Base-by-base conservation (phyloP, 495 filamentous ascomycete genomes). In the Lasiosphaeria ovina region DNA sequence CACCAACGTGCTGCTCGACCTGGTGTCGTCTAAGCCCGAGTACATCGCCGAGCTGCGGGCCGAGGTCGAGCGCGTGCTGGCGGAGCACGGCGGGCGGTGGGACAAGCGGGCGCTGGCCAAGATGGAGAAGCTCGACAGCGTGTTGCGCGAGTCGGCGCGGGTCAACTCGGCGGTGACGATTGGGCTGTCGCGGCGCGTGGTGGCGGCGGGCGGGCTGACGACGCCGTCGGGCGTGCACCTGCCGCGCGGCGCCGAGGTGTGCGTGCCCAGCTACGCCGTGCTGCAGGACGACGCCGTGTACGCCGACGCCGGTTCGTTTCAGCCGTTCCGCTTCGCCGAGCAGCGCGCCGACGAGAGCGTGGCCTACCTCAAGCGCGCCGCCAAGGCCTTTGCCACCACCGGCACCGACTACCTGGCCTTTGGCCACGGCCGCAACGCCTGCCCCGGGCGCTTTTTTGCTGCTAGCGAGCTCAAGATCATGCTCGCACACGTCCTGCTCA, bases 1-100 rank as follows among this genome's bases (percentile, higher is more conserved):
- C 34, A 81, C 79, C 11, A 54, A 60, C 50, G 68, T 59, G 45
- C 53, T 73, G 38, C 57, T 70, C 5, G 69, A 69, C 31, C 62
- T 73, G 14, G 62, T 54, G 17, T 42, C 57, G 24, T 61, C 60
- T 36, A 60, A 65, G 55, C 66, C 59, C 35, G 76, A 82, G 59
- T 81, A 77, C 62, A 62, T 86, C 16, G 68, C 78, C 34, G 74
- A 74, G 51, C 67, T 88, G 14, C 73, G 83, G 2, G 75, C 77
- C 44, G 86, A 89, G 66, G 75, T 85, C 36, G 52, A 64, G 32
- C 16, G 47, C 3, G 68, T 72, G 9, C 65, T 77, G 4, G 65
- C 65, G 4, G 72, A 69, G 48, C 32, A 70, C 54, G 63, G 61
- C 55, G 72, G 73, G 12, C 17, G 65, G 38, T 80, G 77, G 77